phyloP scores from a whole-genome alignment of 345 rosid species.

The Sisymbrium irio region DNA sequence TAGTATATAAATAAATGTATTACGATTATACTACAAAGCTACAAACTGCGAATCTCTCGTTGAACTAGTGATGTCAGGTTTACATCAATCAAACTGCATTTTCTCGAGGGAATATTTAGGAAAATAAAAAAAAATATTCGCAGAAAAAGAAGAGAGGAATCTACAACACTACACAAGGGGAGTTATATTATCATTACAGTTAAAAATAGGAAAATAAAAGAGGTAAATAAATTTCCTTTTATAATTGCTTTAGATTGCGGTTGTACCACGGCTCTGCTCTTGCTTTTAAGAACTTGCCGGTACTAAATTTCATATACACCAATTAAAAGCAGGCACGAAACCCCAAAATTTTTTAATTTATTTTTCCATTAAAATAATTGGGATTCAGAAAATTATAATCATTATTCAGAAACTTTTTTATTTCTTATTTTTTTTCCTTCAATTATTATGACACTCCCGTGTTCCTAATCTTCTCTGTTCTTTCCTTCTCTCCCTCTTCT shows the following conservation, averaged over 20 bases:
- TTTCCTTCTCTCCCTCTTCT: conserved; percentile 1
- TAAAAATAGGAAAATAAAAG: conserved; percentile 32
- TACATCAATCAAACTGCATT: conserved; percentile 27
- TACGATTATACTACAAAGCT: not conserved
- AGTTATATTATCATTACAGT: conserved; percentile 10
- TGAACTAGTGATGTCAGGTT: conserved; percentile 23
- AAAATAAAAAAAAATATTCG: not conserved
- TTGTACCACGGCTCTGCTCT: conserved; percentile 53
- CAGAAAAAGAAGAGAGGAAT: conserved; percentile 24
- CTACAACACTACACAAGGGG: not conserved
- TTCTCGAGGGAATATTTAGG: conserved; percentile 25
- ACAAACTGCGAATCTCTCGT: conserved; percentile 14
- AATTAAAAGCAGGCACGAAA: conserved; percentile 23
- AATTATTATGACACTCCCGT: conserved; percentile 47
- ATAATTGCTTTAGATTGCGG: conserved; percentile 50
- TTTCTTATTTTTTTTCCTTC: conserved; percentile 7
- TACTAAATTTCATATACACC: conserved; percentile 29
- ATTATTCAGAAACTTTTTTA: not conserved
- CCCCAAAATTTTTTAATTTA: not conserved
- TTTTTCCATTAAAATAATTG: not conserved
- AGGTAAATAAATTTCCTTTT: conserved; percentile 30
- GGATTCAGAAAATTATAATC: not conserved
- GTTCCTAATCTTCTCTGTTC: conserved; percentile 38
- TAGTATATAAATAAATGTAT: not conserved
- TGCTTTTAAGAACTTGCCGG: conserved; percentile 32